phyloP scores from a whole-genome alignment of 108 stramenopile species.

The Schizochytrium sp. region DNA sequence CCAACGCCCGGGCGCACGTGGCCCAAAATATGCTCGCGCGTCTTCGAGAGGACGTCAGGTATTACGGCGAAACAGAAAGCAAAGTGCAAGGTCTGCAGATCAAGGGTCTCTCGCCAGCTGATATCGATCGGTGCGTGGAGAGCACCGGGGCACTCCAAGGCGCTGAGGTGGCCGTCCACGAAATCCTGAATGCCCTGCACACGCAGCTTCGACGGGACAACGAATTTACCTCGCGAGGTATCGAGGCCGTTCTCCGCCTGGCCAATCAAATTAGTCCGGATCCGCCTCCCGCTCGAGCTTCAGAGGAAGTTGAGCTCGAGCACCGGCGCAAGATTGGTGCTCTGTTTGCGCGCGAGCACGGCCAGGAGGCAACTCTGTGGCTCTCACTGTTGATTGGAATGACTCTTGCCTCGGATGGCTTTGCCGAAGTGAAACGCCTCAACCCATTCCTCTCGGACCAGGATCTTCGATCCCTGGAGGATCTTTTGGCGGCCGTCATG shows the following conservation, averaged over 20 bases:
- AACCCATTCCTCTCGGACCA: background rate
- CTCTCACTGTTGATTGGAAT: background rate
- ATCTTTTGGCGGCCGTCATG: background rate
- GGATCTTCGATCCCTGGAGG: background rate
- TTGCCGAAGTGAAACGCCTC: background rate
- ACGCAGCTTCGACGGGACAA: background rate
- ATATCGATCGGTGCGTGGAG: background rate
- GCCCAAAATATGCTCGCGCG: background rate
- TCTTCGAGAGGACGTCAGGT: background rate
- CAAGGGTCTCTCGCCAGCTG: background rate
- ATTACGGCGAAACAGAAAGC: background rate
- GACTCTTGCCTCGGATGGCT: background rate
- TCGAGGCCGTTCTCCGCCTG: background rate
- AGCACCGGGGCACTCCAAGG: background rate
- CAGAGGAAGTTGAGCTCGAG: conserved; percentile 4
- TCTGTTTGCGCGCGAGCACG: background rate
- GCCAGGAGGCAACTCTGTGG: conserved; percentile 9
- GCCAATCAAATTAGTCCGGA: background rate
- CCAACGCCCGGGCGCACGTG: conserved; percentile 7
- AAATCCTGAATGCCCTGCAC: background rate
- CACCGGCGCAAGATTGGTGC: background rate
- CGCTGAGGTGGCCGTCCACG: background rate
- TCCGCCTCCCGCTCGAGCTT: background rate
- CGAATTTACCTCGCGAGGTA: background rate
- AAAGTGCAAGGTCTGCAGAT: background rate